Evolutionary conservation across 345 rosid genomes (phyloP), one percentile per base, ranked within the genome.

Genomic region (Acer campestre): DNA sequence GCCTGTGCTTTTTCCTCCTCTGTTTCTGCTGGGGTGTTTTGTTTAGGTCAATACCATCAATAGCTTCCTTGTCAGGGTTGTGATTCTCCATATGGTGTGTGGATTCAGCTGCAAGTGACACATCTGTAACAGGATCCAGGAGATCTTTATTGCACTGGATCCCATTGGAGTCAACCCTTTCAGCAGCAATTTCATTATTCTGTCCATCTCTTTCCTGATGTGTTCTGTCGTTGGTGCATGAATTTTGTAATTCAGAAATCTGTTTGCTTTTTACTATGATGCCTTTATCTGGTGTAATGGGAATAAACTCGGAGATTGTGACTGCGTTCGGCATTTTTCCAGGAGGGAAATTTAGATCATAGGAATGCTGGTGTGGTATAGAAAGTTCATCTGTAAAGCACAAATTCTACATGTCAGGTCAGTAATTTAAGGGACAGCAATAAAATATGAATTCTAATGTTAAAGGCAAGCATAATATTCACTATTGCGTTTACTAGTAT

Each of bases 1-100:
- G 97, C 81, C 98, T 86, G 79, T 92, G 97, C 81, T 94, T 96
- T 75, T 71, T 96, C 81, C 94, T 86, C 84, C 88, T 96, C 2
- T 88, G 89, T 68, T 91, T 92, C 70, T 83, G 86, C 71, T 80
- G 83, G 3, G 95, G 99, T 38, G 97, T 93, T 84, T 77, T 84
- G 53, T 67, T 80, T 67, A 80, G 73, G 17, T 84, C 85, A 75
- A 67, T 71, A 51, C 18, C 55, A 46, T 71, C 71, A 71, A 22
- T 62, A 12, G 46, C 81, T 70, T 75, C 86, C 70, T 78, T 70
- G 23, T 78, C 86, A 77, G 80, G 70, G 81, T 71, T 77, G n/a
- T 80, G 80, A 84, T 81, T 79, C 73, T 81, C 88, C 68, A 40
- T 58, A 0, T 23, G 13, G 14, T 38, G 48, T 70, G 84, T 12